phyloP scores from a whole-genome alignment of 2,329 filamentous ascomycete genomes.

The Fusarium algeriense region DNA sequence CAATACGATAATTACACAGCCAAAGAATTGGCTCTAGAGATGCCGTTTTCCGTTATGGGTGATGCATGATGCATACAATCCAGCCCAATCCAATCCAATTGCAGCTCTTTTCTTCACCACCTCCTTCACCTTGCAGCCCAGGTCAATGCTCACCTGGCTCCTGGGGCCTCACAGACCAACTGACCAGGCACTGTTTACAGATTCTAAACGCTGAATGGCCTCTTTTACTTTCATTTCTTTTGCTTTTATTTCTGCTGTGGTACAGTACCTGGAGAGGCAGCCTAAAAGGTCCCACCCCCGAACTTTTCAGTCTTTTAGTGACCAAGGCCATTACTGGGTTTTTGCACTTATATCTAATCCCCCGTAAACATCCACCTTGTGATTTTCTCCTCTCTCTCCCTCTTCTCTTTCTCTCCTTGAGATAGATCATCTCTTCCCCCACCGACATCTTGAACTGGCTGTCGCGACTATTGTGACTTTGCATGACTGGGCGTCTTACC shows the following conservation, averaged over 20 bases:
- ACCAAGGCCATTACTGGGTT: conserved; percentile 9
- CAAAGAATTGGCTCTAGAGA: conserved; percentile 16
- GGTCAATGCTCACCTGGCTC: conserved; percentile 33
- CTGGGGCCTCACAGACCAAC: conserved; percentile 42
- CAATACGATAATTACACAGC: conserved; percentile 1
- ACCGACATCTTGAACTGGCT: conserved; percentile 14
- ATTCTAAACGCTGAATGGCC: conserved; percentile 28
- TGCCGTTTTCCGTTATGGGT: conserved; percentile 31
- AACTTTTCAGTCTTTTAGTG: conserved; percentile 30
- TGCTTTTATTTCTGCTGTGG: conserved; percentile 1
- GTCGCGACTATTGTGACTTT: conserved; percentile 14
- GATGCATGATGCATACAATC: conserved; percentile 28
- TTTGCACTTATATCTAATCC: conserved; percentile 45
- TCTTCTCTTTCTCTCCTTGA: conserved; percentile 12
- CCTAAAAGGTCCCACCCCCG: conserved; percentile 31
- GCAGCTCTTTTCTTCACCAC: conserved; percentile 20
- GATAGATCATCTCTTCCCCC: conserved; percentile 10
- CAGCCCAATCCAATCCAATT: conserved; percentile 43
- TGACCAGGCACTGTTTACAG: conserved; percentile 18
- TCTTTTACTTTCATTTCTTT: conserved; percentile 7
- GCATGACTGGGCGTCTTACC: conserved; percentile 21
- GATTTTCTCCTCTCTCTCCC: conserved; percentile 15
- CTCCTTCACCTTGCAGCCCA: conserved; percentile 16
- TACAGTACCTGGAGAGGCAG: conserved; percentile 15
- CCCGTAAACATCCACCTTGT: conserved; percentile 35